Evolutionary conservation across 768 basidiomycete species (phyloP).

Genomic region (Trametes cingulata): DNA sequence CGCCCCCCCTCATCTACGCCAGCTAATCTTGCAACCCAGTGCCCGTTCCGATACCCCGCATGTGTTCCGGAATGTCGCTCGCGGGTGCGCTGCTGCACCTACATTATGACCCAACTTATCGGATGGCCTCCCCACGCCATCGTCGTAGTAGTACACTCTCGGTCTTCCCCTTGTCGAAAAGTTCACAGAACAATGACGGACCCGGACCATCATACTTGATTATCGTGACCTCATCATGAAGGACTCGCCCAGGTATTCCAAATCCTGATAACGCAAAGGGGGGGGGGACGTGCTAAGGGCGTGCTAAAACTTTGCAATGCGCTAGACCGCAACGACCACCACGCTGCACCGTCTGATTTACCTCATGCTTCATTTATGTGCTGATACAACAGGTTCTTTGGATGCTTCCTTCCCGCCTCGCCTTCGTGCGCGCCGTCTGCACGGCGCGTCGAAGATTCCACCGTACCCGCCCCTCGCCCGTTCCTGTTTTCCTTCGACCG

Average conservation of each 20-base stretch:
- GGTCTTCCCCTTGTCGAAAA: too few species aligned
- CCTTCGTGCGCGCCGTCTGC: background rate
- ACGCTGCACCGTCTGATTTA: background rate
- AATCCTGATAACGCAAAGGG: too few species aligned
- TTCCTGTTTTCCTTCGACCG: background rate
- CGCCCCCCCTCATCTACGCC: background rate
- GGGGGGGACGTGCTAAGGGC: too few species aligned
- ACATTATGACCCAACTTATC: background rate
- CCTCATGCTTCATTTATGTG: background rate
- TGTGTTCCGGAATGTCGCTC: background rate
- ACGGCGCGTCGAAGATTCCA: too few species aligned
- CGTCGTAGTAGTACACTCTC: background rate
- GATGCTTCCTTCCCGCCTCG: background rate
- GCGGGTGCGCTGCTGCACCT: background rate
- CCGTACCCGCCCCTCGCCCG: background rate
- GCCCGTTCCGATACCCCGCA: background rate
- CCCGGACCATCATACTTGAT: too few species aligned
- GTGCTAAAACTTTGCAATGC: too few species aligned
- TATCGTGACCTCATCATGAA: too few species aligned
- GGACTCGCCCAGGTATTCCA: too few species aligned
- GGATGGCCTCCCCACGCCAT: background rate
- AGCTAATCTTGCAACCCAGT: background rate
- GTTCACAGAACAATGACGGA: too few species aligned
- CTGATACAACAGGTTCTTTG: slow-evolving; percentile 13
- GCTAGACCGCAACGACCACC: background rate